phyloP scores from a whole-genome alignment of 2,329 filamentous ascomycete genomes.

The Phialocephala subalpina region DNA sequence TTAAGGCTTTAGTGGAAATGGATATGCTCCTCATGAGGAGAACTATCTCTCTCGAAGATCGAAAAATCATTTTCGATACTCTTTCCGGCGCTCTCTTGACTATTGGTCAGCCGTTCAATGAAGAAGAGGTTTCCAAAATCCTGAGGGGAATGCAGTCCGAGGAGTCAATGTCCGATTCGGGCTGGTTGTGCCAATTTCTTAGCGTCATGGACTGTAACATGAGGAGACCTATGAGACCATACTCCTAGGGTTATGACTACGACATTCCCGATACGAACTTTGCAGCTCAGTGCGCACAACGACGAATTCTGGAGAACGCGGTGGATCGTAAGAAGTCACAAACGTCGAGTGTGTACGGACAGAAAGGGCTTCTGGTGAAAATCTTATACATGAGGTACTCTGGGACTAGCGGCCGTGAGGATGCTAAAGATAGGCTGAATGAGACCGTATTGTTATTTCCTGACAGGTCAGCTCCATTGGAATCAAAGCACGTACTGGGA shows the following conservation, averaged over 20 bases:
- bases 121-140: conserved; percentile 15
- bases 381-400: conserved; percentile 19
- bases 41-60: neutral
- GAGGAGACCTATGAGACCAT: neutral
- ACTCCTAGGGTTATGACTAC: neutral
- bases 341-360: neutral
- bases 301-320: neutral
- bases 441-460: neutral
- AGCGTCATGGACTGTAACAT: neutral
- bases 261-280: neutral
- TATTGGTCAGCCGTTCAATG: conserved; percentile 12
- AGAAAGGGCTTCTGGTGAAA: conserved; percentile 14
- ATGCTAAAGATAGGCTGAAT: neutral
- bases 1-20: conserved; percentile 27
- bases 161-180: conserved; percentile 9
- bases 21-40: conserved; percentile 14
- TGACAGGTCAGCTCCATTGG: neutral
- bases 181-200: neutral
- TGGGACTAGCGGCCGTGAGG: neutral
- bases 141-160: conserved; percentile 11
- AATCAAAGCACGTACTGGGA: neutral
- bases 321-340: neutral
- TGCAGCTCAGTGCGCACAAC: neutral
- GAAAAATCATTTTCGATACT: neutral
- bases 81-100: conserved; percentile 2